A percentile compares a stretch with the other conserved stretches of the same genome.
These are phyloP conservation scores for Cutaneotrichosporon cyanovorans DNA, from an alignment of 1,284 basidiomycete genomes.

Conservation along the genomic window DNA sequence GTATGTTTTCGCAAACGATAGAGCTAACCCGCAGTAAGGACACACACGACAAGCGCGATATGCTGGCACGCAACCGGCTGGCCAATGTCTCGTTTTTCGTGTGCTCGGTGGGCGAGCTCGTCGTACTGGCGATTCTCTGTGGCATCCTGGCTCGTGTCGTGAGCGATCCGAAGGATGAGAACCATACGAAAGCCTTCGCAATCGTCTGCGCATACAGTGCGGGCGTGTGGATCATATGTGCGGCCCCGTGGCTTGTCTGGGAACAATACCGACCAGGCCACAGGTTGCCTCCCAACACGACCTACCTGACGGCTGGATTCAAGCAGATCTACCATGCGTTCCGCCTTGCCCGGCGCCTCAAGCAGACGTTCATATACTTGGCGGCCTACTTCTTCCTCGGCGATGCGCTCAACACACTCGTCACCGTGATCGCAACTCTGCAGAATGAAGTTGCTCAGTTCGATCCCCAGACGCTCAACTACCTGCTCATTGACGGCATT, in stretches of 20 bases:
- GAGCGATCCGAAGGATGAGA: slow-evolving; percentile 66
- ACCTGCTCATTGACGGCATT: slow-evolving; percentile 66
- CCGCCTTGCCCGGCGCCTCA: slow-evolving; percentile 59
- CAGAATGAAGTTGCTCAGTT: slow-evolving; percentile 58
- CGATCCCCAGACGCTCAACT: slow-evolving; percentile 38
- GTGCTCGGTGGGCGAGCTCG: slow-evolving; percentile 50
- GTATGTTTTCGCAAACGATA: slow-evolving; percentile 8
- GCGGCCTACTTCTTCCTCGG: slow-evolving; percentile 53
- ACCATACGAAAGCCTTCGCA: slow-evolving; percentile 70
- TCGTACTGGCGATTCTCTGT: slow-evolving; percentile 44
- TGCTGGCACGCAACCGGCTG: slow-evolving; percentile 20
- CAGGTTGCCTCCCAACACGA: slow-evolving; percentile 15
- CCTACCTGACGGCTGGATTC: slow-evolving; percentile 17
- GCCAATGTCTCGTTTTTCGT: slow-evolving; percentile 56
- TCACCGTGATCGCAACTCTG: slow-evolving; percentile 65
- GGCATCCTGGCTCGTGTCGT: slow-evolving; percentile 51
- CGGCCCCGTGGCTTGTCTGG: slow-evolving; percentile 18
- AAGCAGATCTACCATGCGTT: slow-evolving; percentile 61
- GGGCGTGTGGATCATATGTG: slow-evolving; percentile 53
- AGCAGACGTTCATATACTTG: slow-evolving; percentile 55
- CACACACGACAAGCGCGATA: slow-evolving; percentile 50
- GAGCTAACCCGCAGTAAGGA: slow-evolving; percentile 50
- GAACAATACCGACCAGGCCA: slow-evolving; percentile 23
- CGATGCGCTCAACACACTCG: slow-evolving; percentile 54
- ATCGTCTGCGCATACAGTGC: slow-evolving; percentile 67